phyloP scores from a whole-genome alignment of 345 rosid genomes.

The Populus pruinosa region DNA sequence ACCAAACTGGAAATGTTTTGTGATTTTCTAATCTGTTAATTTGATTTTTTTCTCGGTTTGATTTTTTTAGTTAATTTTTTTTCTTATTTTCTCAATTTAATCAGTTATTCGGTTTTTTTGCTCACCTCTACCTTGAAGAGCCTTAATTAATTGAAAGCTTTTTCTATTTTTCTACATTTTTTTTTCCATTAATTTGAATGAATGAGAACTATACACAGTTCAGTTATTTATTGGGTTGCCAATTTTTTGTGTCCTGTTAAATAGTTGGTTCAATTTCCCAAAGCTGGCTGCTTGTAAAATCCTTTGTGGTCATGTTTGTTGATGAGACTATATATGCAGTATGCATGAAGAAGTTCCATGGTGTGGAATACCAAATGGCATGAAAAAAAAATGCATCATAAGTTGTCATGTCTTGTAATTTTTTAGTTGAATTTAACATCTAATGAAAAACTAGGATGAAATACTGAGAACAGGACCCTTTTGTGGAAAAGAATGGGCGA shows the following conservation, averaged over 20 bases:
- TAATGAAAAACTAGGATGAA: not conserved
- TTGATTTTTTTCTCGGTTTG: too few species aligned
- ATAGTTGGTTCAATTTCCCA: not conserved
- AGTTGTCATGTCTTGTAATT: not conserved
- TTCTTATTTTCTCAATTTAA: too few species aligned
- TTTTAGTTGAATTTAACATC: not conserved
- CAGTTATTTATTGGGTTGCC: not conserved
- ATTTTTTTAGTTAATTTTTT: too few species aligned
- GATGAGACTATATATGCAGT: not conserved
- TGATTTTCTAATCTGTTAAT: too few species aligned
- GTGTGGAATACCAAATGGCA: not conserved
- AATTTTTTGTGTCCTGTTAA: too few species aligned
- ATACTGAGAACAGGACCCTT: not conserved
- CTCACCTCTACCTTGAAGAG: too few species aligned
- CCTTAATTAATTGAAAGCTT: not conserved
- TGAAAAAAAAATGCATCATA: not conserved
- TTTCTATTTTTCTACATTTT: too few species aligned
- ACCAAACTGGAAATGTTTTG: too few species aligned
- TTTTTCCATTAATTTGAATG: not conserved
- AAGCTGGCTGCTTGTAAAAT: not conserved
- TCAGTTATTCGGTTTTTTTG: too few species aligned
- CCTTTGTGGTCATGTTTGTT: not conserved
- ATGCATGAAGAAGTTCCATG: not conserved
- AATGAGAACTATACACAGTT: not conserved
- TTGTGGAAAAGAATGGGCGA: not conserved